A percentile compares a stretch with the other conserved stretches of the same genome.
These are phyloP conservation scores for Serendipita sp. DNA, from an alignment of 768 basidiomycete species.

Conservation along the genomic window DNA sequence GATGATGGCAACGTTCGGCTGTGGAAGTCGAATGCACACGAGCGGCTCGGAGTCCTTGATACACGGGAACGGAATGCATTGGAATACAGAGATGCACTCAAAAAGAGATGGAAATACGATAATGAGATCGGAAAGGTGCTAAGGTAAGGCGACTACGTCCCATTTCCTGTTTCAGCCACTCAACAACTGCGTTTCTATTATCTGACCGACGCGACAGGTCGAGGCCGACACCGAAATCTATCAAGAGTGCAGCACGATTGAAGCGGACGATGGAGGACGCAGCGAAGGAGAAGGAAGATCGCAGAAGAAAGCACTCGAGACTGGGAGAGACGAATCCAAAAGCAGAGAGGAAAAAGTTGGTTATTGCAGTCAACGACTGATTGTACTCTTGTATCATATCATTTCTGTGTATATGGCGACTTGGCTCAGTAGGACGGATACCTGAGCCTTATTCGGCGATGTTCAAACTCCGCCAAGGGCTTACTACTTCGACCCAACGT, in stretches of 20 bases:
- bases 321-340: conserved; percentile 76
- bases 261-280: conserved; percentile 90
- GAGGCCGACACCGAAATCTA: conserved; percentile 45
- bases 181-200: neutral
- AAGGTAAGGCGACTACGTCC: conserved; percentile 32
- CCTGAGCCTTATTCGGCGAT: neutral
- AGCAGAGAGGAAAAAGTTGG: conserved; percentile 77
- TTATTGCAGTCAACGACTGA: conserved; percentile 29
- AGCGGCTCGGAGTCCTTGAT: conserved; percentile 80
- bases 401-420: neutral
- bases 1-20: conserved; percentile 91
- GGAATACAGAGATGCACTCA: conserved; percentile 80
- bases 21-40: conserved; percentile 88
- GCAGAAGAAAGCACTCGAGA: conserved; percentile 75
- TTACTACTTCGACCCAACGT: too few species aligned
- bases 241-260: conserved; percentile 72
- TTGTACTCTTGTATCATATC: neutral
- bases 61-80: conserved; percentile 80
- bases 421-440: neutral
- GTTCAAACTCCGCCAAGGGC: neutral
- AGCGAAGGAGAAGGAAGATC: conserved; percentile 78
- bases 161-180: neutral
- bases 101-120: conserved; percentile 79
- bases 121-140: conserved; percentile 63
- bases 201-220: neutral